Evolutionary conservation across 441 rosid genomes (phyloP), one percentile per base, ranked within the genome.

Genomic region (Populus tomentosa): DNA sequence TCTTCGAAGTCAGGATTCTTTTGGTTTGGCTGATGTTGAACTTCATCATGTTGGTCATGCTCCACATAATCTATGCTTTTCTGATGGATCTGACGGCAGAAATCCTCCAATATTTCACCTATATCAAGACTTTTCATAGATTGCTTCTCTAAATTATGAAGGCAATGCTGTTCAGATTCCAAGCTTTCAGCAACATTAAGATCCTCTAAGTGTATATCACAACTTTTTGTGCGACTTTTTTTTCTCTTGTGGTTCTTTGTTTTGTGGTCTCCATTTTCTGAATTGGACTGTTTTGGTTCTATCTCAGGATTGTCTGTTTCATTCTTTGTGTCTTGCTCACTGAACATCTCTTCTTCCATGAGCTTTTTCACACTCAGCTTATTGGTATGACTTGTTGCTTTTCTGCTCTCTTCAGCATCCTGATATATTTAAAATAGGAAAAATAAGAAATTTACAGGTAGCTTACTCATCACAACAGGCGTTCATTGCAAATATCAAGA

Each of bases 321-420:
- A 69, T 77, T 83, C 77, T 84, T 85, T 11, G 71, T 10, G 72
- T 77, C 88, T 72, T 84, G 85, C 81, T 91, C 94, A 36, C 71
- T 73, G 53, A 86, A 81, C 92, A 94, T 90, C 82, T 94, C 99
- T 84, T 93, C 94, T 81, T 96, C 98, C 32, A 97, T 92, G 80
- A 94, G 98, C 80, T 83, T 88, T 89, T 94, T 94, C 81, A 97
- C 93, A 77, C 97, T 91, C 72, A 94, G 90, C 82, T 92, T 92
- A 59, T 83, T 70, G 53, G 76, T 69, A 50, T 77, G 81, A 69
- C 72, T 53, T n/a, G 69, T 75, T 21, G 23, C 67, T 40, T 20
- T 62, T 26, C 71, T 71, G 68, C 59, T 79, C 76, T 81, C 84
- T 65, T 82, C 84, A 62, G 73, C 78, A 73, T 81, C 89, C 94